Evolutionary conservation across 225 moss, liverwort and hornwort species (phyloP), one percentile per base, ranked within the genome.

Genomic region (Pseudisothecium myosuroides): DNA sequence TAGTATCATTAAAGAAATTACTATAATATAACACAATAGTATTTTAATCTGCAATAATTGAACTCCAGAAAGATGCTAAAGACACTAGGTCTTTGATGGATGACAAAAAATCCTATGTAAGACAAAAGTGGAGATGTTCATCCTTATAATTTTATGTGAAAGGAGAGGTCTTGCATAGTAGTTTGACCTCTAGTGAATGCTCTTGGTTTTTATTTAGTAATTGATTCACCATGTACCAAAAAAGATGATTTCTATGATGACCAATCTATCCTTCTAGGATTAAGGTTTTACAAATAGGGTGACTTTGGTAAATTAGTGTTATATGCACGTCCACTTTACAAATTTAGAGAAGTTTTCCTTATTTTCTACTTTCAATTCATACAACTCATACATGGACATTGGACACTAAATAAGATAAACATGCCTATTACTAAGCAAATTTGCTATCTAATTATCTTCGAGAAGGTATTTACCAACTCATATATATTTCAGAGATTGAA

Each of bases 251-350:
- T 43, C 5, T 3, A 16, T 0, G 1, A 1, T 72, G 2, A 72
- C 10, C 10, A 45, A 0, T 3, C 5, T 1, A 0, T 73, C 17
- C 6, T 41, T 41, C 8, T 14, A 41, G 9, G 24, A 0, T 6
- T 26, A 34, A 21, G 26, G 9, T 78, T 37, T 78, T 24, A 55
- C 37, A 37, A 54, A 24, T 23, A 23, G 10, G 9, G 0, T 9
- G 4, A 2, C 36, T 23, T 22, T 8, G 5, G 14, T 54, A 52
- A 54, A 14, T 36, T 54, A 52, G 9, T 28, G 6, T 12, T 31
- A 32, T 6, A 12, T 0, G 1, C 1, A 77, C 2, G 5, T 34
- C 1, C 5, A 79, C 22, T 36, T 77, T 5, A 26, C 26, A 16
- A n/a, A 39, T 27, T 28, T 2, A 5, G 2, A 39, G 8, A 58